Conservation (phyloP, 805 yeast genomes). For the Candida endomychidarum region DNA sequence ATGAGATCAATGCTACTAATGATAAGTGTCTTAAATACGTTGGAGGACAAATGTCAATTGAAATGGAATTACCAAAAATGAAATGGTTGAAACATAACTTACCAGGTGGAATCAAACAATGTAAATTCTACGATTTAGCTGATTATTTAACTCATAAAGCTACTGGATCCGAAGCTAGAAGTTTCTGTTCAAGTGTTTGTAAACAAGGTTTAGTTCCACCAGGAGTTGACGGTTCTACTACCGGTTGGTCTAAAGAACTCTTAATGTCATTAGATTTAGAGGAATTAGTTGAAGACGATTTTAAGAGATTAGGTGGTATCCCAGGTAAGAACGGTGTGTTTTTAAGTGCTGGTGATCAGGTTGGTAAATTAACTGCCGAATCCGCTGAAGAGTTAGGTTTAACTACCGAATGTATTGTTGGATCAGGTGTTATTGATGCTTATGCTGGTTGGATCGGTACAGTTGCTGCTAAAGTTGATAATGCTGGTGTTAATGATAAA, state of each 20-base stretch:
- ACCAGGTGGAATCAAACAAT: constrained; percentile 56
- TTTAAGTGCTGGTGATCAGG: constrained; percentile 85
- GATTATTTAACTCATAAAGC: constrained; percentile 92
- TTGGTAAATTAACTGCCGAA: constrained; percentile 64
- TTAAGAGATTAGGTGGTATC: constrained; percentile 79
- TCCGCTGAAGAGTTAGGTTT: constrained; percentile 86
- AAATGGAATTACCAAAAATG: constrained; percentile 97
- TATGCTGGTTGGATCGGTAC: constrained; percentile 99
- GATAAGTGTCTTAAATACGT: constrained; percentile 85
- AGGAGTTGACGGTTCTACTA: constrained; percentile 81
- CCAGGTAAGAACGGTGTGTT: constrained; percentile 70
- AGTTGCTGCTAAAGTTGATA: constrained; percentile 84
- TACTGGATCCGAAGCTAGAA: constrained; percentile 82
- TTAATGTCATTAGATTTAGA: constrained; percentile 64
- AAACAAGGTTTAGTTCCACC: constrained; percentile 93
- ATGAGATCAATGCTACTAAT: constrained; percentile 73
- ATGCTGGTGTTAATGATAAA: constrained; percentile 51
- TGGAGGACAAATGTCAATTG: constrained; percentile 97
- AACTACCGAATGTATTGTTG: constrained; percentile 77
- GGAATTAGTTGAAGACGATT: constrained; percentile 77
- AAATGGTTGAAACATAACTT: constrained; percentile 91
- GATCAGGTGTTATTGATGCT: constrained; percentile 96
- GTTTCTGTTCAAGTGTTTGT: constrained; percentile 88
- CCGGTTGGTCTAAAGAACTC: constrained; percentile 91
- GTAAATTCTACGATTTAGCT: constrained; percentile 89